Evolutionary conservation across 768 basidiomycete species (phyloP).

Genomic region (Ramaria rubella): DNA sequence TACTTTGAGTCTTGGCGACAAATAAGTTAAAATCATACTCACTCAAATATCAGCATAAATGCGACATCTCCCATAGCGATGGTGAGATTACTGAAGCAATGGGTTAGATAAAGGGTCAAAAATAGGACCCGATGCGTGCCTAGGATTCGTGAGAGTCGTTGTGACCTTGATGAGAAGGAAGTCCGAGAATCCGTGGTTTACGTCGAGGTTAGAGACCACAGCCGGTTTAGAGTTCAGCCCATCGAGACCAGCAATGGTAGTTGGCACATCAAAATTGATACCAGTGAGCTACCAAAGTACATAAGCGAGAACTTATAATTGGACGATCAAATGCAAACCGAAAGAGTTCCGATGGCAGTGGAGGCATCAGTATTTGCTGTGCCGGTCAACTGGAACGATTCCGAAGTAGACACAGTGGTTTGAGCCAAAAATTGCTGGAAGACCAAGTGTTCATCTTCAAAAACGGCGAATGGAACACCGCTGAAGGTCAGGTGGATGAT

Average conservation of each 20-base stretch:
- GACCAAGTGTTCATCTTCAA: slow-evolving; percentile 37
- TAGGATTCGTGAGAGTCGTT: slow-evolving; percentile 59
- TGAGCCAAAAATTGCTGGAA: slow-evolving; percentile 59
- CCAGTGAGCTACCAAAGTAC: slow-evolving; percentile 29
- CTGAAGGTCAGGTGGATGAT: slow-evolving; percentile 56
- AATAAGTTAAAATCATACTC: slow-evolving; percentile 17
- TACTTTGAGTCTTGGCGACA: not conserved
- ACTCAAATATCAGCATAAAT: slow-evolving; percentile 54
- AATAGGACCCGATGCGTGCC: slow-evolving; percentile 28
- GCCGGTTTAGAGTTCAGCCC: slow-evolving; percentile 55
- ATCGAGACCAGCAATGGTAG: slow-evolving; percentile 55
- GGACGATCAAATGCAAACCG: slow-evolving; percentile 12
- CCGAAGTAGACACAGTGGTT: slow-evolving; percentile 42
- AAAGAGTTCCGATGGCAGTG: slow-evolving; percentile 61
- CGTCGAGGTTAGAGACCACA: slow-evolving; percentile 51
- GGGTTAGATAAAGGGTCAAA: slow-evolving; percentile 1
- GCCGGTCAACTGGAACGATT: slow-evolving; percentile 49
- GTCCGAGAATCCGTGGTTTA: slow-evolving; percentile 58
- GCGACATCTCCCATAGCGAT: slow-evolving; percentile 59
- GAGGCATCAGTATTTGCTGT: slow-evolving; percentile 45
- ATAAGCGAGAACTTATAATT: not conserved
- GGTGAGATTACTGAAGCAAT: slow-evolving; percentile 29
- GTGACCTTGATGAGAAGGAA: slow-evolving; percentile 63
- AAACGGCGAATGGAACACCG: slow-evolving; percentile 53
- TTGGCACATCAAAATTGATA: slow-evolving; percentile 54